phyloP scores from a whole-genome alignment of 1,139 yeast species.

The Diutina sp. region DNA sequence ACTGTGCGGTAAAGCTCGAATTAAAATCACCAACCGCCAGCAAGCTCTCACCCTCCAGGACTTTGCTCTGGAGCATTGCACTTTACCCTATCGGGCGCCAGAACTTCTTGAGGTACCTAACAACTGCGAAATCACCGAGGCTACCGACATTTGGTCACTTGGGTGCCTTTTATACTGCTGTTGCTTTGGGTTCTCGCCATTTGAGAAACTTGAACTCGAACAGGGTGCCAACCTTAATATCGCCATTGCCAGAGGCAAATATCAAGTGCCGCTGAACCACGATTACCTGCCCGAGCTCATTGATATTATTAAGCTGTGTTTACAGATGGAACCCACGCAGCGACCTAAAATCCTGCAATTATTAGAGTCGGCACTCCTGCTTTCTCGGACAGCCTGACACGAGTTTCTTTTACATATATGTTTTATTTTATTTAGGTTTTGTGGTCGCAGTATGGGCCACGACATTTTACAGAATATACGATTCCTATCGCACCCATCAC shows the following conservation, averaged over 20 bases:
- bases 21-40: conserved; percentile 42
- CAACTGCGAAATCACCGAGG: conserved; percentile 49
- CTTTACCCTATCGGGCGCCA: conserved; percentile 83
- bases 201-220: conserved; percentile 69
- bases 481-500: not conserved
- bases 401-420: not conserved
- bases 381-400: not conserved
- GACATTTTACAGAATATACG: not conserved
- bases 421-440: not conserved
- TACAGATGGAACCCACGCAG: conserved; percentile 41
- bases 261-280: conserved; percentile 39
- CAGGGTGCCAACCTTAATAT: conserved; percentile 73
- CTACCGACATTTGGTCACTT: conserved; percentile 81
- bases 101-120: conserved; percentile 72
- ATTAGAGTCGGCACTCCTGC: conserved; percentile 17
- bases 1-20: conserved; percentile 56
- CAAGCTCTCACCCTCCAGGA: conserved; percentile 73
- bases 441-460: not conserved
- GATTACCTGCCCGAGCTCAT: conserved; percentile 44
- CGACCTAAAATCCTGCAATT: conserved; percentile 57
- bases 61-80: conserved; percentile 74
- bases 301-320: conserved; percentile 43
- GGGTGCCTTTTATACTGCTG: conserved; percentile 76
- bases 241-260: conserved; percentile 66
- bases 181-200: conserved; percentile 69